Base-by-base conservation (phyloP, 352 stramenopile species). In the Vaucheria bursata region DNA sequence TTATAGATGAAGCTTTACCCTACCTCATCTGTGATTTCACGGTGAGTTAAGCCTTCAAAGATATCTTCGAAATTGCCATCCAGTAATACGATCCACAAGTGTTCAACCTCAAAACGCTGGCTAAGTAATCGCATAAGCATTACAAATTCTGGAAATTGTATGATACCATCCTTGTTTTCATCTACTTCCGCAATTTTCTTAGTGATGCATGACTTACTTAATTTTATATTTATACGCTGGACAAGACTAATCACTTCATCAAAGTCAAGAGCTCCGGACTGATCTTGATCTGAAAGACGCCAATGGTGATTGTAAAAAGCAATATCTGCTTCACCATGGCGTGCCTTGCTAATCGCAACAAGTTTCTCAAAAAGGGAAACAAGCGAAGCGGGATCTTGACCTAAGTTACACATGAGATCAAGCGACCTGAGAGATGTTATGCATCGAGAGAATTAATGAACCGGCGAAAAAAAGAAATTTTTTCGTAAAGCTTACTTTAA, bases 131-230 rank as follows among this genome's bases (percentile, higher is more conserved):
- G 25, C 75, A 80, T 80, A 38, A 80, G 75, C 45, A 39, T 39
- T 34, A 73, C 77, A 50, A 82, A 82, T 59, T 82, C 77, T 39
- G 73, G 39, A 53, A 82, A 82, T 59, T 82, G 77, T 39, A 82
- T 67, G 36, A 79, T 59, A n/a, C 70, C 71, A 50, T 82, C 77
- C 33, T 64, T 64, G 53, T 77, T 82, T n/a, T 64, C 38, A 59
- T 82, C 77, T 35, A 82, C 53, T 71, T 79, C 49, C 36, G 29
- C 32, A 29, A 82, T 53, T 53, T 82, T 74, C 8, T 74, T 74
- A 50, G 71, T 71, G 45, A 82, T 79, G 53, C 78, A 66, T 32
- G 37, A 37, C 1, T 32, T 80, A 66, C 38, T 74, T 31, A 73
- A 40, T 39, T 74, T 80, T 8, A 82, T 73, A 34, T 82, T 82